Evolutionary conservation across 2,329 filamentous ascomycete species (phyloP), one percentile per base, ranked within the genome.

Genomic region (Fusarium nurragi): DNA sequence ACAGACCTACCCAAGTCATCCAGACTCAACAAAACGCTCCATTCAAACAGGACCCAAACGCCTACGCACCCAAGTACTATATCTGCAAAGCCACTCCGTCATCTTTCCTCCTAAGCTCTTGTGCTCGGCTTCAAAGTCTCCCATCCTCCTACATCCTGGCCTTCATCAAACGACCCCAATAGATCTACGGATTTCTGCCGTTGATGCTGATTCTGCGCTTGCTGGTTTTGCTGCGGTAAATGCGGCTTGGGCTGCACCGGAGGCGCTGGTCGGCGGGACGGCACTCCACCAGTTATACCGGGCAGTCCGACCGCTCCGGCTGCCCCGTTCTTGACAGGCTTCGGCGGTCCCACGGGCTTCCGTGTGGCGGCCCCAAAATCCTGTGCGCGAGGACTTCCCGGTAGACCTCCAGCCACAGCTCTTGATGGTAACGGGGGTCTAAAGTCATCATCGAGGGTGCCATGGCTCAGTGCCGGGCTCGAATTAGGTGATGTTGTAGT

Each of bases 91-190:
- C 36, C 41, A n/a, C n/a, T 22, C 16, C 44, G 12, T 26, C 25
- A 48, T 13, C 25, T 34, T 41, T 36, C 13, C 40, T 36, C 13
- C 51, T 61, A 68, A 54, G 66, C 52, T 44, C 67, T 67, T 34
- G 71, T 71, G 50, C 72, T 79, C 23, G 85, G 85, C 71, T 84
- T 84, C 69, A 87, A 68, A 6, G 84, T 83, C 69, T 86, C 83
- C 84, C 84, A 87, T 21, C 82, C 79, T 13, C 81, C 80, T 74
- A 86, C 77, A 34, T 81, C 82, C 32, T 76, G 75, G n/a, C 70
- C 78, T 40, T 85, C 83, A 39, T 79, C 80, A 28, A 85, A 71
- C 41, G 84, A 77, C 61, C 85, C 84, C 18, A 85, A 70, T 39
- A 80, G 65, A 59, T 78, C 78, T 44, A 78, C 73, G 6, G 76